Conservation (phyloP, 257 asterid species). For the Solanum lycopersicoides region DNA sequence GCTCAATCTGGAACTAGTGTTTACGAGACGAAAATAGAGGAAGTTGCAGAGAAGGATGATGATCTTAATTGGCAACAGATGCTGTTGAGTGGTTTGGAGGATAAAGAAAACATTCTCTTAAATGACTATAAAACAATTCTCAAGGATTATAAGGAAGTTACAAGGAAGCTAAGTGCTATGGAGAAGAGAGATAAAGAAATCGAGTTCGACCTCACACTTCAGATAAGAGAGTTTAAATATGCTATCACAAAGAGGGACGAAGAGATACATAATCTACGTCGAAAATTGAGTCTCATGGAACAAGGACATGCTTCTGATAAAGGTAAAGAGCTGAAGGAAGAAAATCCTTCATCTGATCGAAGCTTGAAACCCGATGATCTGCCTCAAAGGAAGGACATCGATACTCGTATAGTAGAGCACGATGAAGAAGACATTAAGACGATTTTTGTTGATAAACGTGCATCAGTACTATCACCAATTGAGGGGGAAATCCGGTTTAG, state of each 20-base stretch:
- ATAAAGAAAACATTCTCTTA: slow-evolving; percentile 59
- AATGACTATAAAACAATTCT: slow-evolving; percentile 63
- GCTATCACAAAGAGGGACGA: slow-evolving; percentile 54
- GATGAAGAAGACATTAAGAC: slow-evolving; percentile 23
- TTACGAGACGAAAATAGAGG: slow-evolving; percentile 1
- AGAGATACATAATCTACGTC: slow-evolving; percentile 48
- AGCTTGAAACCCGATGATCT: slow-evolving; percentile 14
- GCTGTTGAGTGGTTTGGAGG: slow-evolving; percentile 66
- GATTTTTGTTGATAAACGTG: slow-evolving; percentile 6
- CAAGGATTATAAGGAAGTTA: slow-evolving; percentile 67
- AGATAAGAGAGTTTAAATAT: slow-evolving; percentile 50
- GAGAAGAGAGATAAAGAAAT: slow-evolving; percentile 56
- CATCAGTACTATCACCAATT: slow-evolving; percentile 11
- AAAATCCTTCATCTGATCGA: slow-evolving; percentile 1
- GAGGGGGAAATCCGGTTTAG: slow-evolving; percentile 38
- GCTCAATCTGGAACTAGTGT: slow-evolving; percentile 1
- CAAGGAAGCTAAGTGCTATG: slow-evolving; percentile 49
- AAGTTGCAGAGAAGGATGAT: slow-evolving; percentile 14
- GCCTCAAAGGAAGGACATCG: background rate
- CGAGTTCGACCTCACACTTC: slow-evolving; percentile 49
- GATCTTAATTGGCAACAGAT: slow-evolving; percentile 63
- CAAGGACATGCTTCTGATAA: slow-evolving; percentile 6
- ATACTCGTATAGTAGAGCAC: background rate
- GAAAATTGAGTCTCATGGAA: slow-evolving; percentile 14
- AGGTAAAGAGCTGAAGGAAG: slow-evolving; percentile 1